Evolutionary conservation across 2,329 filamentous ascomycete genomes (phyloP), one percentile per base, ranked within the genome.

Genomic region (Blastomyces emzantsi): DNA sequence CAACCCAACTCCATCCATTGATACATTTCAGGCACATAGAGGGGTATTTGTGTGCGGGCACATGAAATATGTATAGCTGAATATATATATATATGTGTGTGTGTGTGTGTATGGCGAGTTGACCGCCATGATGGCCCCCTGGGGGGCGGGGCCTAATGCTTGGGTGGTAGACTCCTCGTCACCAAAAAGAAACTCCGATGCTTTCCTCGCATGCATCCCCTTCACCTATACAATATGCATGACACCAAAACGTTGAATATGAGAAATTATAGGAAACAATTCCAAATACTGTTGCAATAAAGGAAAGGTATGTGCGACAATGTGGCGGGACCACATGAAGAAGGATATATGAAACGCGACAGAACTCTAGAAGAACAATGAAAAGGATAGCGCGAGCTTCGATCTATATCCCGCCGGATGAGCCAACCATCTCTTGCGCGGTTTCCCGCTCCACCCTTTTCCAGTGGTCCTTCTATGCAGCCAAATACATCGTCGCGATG

Each of bases 191-290:
- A 49, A 49, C 39, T 19, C 56, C 39, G 11, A 47, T 33, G 25
- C 22, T 49, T 28, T 36, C 58, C 22, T 22, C 56, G 22, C 39
- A 59, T 47, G 56, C 43, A n/a, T 49, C 22, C 41, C 58, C 17
- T 25, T 36, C 43, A 49, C 43, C 58, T 36, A 60, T 60, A 19
- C 58, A 60, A 49, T 47, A 49, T 47, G 58, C 41, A 60, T 47
- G 28, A 36, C 15, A 17, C 58, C 58, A 60, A 60, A 60, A 41
- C 6, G 4, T 39, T 22, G 55, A 58, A 28, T 22, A 19, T 47
- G 58, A 49, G 15, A 22, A 22, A 47, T 39, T 60, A 60, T 36
- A 36, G 17, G 25, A 60, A 60, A 13, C 43, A 60, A n/a, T 25
- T 58, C 28, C 41, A 60, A 59, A 60, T 47, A 5, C 33, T 36